Conservation (phyloP, 257 asterid genomes). For the Anisodus tanguticus region DNA sequence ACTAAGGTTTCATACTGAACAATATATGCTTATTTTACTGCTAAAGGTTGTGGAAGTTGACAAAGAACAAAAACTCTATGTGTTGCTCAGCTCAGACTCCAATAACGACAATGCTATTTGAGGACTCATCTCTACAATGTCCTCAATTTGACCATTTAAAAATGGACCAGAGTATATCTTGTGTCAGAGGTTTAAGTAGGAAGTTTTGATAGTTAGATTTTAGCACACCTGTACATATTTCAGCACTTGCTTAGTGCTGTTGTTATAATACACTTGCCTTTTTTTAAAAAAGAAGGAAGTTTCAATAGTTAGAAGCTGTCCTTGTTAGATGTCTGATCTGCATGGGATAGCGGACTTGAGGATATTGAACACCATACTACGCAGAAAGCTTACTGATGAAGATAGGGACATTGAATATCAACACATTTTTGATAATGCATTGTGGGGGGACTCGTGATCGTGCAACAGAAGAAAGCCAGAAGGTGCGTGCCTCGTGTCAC, state of each 20-base stretch:
- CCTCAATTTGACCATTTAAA: neutral
- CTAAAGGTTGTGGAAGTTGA: conserved; percentile 13
- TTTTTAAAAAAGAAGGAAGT: too few species aligned
- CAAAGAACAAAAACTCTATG: neutral
- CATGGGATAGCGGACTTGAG: neutral
- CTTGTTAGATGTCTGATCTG: neutral
- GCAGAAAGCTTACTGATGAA: conserved; percentile 10
- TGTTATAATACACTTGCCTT: too few species aligned
- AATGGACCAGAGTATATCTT: neutral
- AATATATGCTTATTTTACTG: neutral
- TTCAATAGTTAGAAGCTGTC: neutral
- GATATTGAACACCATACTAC: neutral
- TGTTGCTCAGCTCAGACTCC: neutral
- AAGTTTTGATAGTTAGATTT: neutral
- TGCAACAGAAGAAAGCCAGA: neutral
- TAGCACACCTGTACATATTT: too few species aligned
- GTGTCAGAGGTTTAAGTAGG: neutral
- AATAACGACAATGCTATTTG: neutral
- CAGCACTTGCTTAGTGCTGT: too few species aligned
- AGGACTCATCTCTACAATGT: neutral
- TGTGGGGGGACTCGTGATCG: neutral
- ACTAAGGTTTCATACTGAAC: neutral
- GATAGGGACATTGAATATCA: neutral
- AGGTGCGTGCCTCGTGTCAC: neutral
- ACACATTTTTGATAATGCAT: neutral